These are phyloP conservation scores for Ceratocystis cacaofunesta DNA, from an alignment of 2,329 filamentous ascomycete species.

Conservation along the genomic window DNA sequence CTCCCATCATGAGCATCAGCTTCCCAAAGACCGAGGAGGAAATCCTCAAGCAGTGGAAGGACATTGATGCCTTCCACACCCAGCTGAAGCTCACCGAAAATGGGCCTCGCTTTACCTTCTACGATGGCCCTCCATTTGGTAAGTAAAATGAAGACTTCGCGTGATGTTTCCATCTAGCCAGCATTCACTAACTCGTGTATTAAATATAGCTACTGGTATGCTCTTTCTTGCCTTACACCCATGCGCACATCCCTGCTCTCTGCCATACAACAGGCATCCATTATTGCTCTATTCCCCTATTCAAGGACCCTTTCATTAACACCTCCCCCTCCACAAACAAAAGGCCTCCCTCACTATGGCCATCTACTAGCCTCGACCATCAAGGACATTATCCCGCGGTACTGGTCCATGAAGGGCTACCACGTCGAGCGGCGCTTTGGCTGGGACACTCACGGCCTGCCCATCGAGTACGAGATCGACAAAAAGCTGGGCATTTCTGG, in stretches of 20 bases:
- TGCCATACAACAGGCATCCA: background rate
- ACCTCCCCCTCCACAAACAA: background rate
- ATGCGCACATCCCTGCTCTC: background rate
- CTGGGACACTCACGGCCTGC: constrained; percentile 76
- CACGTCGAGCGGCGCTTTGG: constrained; percentile 76
- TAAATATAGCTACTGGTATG: constrained; percentile 17
- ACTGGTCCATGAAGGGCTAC: constrained; percentile 84
- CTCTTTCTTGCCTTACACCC: background rate
- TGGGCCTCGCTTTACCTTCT: constrained; percentile 80
- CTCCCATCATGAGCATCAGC: constrained; percentile 18
- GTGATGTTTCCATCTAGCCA: constrained; percentile 4
- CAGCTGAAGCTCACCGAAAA: constrained; percentile 51
- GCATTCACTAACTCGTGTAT: background rate
- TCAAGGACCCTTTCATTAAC: background rate
- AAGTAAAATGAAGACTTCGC: constrained; percentile 2
- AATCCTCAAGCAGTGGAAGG: constrained; percentile 19
- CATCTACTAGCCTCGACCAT: constrained; percentile 75
- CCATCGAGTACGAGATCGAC: constrained; percentile 85
- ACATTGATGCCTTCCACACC: constrained; percentile 21
- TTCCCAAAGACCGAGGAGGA: constrained; percentile 20
- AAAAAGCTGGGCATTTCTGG: constrained; percentile 75
- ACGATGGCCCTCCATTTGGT: constrained; percentile 64
- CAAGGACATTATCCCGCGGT: constrained; percentile 81
- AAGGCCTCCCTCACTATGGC: constrained; percentile 25
- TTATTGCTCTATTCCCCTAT: background rate